Percentiles rank a stretch among this genome's conserved stretches.
These are phyloP conservation scores for Neopestalotiopsis sp. DNA, from an alignment of 2,329 filamentous ascomycete species.

Conservation along the genomic window DNA sequence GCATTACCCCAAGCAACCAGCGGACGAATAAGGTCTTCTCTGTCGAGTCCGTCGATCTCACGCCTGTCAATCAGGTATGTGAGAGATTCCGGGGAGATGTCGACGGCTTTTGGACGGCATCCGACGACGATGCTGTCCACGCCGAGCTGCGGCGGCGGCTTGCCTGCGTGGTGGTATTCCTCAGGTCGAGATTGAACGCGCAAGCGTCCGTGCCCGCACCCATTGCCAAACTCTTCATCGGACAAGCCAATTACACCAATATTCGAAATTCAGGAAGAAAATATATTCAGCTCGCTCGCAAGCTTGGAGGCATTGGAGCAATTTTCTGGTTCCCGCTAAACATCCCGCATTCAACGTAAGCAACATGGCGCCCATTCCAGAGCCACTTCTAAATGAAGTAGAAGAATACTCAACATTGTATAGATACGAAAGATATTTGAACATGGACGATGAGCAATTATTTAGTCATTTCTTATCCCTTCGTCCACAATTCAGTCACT, in stretches of 20 bases:
- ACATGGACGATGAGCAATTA: constrained; percentile 37
- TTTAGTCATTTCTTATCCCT: constrained; percentile 34
- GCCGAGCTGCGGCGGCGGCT: constrained; percentile 35
- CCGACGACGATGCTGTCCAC: constrained; percentile 21
- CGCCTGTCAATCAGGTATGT: constrained; percentile 23
- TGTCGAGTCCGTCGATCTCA: constrained; percentile 24
- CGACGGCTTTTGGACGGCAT: constrained; percentile 29
- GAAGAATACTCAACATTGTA: constrained; percentile 4
- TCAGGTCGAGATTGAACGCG: constrained; percentile 33
- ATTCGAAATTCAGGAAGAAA: constrained; percentile 38
- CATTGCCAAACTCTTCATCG: constrained; percentile 27
- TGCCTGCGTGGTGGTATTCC: constrained; percentile 34
- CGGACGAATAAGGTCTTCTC: constrained; percentile 36
- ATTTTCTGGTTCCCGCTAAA: constrained; percentile 38
- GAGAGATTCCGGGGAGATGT: constrained; percentile 18
- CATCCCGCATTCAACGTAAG: constrained; percentile 40
- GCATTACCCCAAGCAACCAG: constrained; percentile 35
- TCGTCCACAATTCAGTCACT: constrained; percentile 20
- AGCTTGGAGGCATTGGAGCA: constrained; percentile 34
- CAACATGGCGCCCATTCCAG: not conserved
- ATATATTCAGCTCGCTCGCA: constrained; percentile 39
- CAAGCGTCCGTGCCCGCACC: constrained; percentile 25
- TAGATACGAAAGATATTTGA: constrained; percentile 40
- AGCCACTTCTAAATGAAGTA: not conserved
- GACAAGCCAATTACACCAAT: constrained; percentile 28